Conservation (phyloP, 148 eudicot genomes). For the Cornus suecica region DNA sequence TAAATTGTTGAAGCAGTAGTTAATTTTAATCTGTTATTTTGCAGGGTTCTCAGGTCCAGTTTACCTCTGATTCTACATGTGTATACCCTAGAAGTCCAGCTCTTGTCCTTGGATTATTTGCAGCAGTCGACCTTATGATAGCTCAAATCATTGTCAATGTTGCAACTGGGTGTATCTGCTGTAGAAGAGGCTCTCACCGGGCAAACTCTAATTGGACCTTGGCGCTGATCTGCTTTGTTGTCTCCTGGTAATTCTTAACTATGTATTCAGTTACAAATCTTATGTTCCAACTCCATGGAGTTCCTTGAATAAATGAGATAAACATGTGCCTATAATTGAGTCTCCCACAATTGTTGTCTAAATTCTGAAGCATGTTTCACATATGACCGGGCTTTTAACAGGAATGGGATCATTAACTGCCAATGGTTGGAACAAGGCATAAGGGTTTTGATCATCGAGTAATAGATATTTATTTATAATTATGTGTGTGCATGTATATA, state of each 20-base stretch:
- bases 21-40: conserved; percentile 5
- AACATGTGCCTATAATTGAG: background rate
- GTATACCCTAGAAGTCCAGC: conserved; percentile 83
- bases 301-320: background rate
- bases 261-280: background rate
- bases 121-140: conserved; percentile 63
- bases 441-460: no score
- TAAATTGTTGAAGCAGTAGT: background rate
- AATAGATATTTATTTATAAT: no score
- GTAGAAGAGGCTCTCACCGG: conserved; percentile 49
- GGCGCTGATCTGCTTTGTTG: conserved; percentile 64
- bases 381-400: background rate
- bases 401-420: no score
- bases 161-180: conserved; percentile 74
- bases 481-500: no score
- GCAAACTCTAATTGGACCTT: conserved; percentile 50
- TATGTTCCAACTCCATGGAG: background rate
- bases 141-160: conserved; percentile 63
- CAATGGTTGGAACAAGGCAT: no score
- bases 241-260: conserved; percentile 67
- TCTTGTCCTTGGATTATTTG: conserved; percentile 59
- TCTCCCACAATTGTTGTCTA: background rate
- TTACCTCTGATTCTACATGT: conserved; percentile 45
- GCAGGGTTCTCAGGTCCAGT: conserved; percentile 59
- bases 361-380: background rate